Base-by-base conservation (phyloP, 257 asterid species). In the Solanum rostratum region DNA sequence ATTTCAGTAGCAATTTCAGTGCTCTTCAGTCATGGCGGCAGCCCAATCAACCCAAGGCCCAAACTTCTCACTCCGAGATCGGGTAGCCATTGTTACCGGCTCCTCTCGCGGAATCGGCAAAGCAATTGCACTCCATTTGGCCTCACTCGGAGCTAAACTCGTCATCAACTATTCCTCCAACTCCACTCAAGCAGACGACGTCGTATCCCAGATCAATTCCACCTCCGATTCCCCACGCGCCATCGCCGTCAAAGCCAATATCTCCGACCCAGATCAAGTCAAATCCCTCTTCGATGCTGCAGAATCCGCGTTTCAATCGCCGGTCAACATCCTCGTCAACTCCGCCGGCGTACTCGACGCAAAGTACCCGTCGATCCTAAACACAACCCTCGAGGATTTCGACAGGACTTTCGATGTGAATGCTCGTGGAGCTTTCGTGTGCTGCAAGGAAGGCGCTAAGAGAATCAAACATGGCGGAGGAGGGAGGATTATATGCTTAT, bases 401-500 rank as follows among this genome's bases (percentile, higher is more conserved):
- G 98, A 94, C 27, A 37, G 86, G 33, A 88, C 85, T 19, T 90
- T 94, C 49, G 82, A 65, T 37, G 92, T 94, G 20, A 94, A 94
- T 87, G 63, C 95, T 0, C 86, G 88, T 62, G 98, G 98, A 1
- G 91, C 97, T 9, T 94, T 93, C 41, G 52, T 94, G 60, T 89
- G 91, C 24, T 91, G 92, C 86, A 85, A 87, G 13, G 97, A 92
- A 76, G 92, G 93, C 13, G 91, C 93, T 12, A 90, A 88, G 68
- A 85, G 98, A 70, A 52, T 92, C 89, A 85, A 82, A 81, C 95
- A 91, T 7, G 96, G 95, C 43, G 96, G 93, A 33, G 97, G 95
- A 3, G 96, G 98, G 78, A 88, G 96, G 45, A 92, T 94, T 19
- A 82, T 94, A 6, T 85, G 91, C 80, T 55, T 93, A 16, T 84